phyloP scores from a whole-genome alignment of 345 rosid genomes.

The Eucalyptus dawsonii region DNA sequence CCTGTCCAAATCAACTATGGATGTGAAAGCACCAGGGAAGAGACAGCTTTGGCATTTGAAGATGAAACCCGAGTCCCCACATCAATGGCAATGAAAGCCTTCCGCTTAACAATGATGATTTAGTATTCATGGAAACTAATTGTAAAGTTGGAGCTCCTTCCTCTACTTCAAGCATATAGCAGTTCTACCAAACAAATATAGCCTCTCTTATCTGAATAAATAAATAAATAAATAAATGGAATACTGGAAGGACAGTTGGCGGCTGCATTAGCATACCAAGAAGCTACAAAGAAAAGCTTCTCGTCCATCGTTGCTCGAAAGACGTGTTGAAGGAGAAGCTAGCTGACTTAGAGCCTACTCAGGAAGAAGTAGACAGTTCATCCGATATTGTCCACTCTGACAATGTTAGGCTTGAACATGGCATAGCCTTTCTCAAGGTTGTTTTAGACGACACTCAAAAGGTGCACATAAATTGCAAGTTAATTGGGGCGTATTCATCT shows the following conservation, averaged over 20 bases:
- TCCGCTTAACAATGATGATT: constrained; percentile 25
- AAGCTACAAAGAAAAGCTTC: constrained; percentile 61
- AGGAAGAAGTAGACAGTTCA: constrained; percentile 73
- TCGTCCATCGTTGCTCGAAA: constrained; percentile 39
- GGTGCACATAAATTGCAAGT: constrained; percentile 12
- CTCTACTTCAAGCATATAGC: constrained; percentile 43
- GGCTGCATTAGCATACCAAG: constrained; percentile 55
- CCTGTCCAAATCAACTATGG: constrained; percentile 6
- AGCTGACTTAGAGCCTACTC: constrained; percentile 54
- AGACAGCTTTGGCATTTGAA: constrained; percentile 22
- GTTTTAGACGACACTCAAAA: constrained; percentile 85
- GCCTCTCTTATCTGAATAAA: constrained; percentile 37
- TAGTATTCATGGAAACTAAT: constrained; percentile 30
- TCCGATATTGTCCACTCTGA: constrained; percentile 83
- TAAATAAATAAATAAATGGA: not conserved
- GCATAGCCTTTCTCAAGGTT: constrained; percentile 88
- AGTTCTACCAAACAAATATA: constrained; percentile 64
- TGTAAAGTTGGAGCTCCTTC: constrained; percentile 12
- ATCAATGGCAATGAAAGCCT: constrained; percentile 23
- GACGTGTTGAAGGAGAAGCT: constrained; percentile 82
- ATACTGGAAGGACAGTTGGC: constrained; percentile 65
- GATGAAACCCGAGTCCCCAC: constrained; percentile 15
- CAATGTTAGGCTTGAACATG: constrained; percentile 96
- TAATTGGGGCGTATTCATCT: not conserved
- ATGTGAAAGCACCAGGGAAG: constrained; percentile 36